Conservation (phyloP, 2,329 filamentous ascomycete genomes). For the Raffaelea ambrosiae region DNA sequence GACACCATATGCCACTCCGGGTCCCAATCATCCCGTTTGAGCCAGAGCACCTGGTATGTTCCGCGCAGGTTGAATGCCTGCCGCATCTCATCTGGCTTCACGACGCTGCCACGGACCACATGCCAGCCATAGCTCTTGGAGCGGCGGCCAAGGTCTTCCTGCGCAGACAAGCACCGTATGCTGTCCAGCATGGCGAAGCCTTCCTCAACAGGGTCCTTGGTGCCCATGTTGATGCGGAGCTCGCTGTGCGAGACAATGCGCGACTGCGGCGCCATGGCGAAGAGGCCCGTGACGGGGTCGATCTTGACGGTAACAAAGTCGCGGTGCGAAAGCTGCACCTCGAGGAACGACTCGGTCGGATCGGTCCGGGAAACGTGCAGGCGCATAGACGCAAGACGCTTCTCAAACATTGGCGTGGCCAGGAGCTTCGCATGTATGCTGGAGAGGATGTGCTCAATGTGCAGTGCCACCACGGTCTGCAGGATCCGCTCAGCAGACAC, state of each 20-base stretch:
- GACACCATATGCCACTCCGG: constrained; percentile 64
- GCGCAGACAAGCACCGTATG: constrained; percentile 52
- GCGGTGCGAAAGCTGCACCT: constrained; percentile 59
- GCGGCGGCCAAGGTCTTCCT: constrained; percentile 52
- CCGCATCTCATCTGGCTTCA: constrained; percentile 47
- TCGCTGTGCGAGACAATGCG: constrained; percentile 51
- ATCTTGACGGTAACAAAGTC: constrained; percentile 55
- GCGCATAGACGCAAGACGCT: constrained; percentile 48
- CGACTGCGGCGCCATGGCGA: constrained; percentile 60
- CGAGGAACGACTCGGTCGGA: constrained; percentile 58
- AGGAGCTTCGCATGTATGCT: constrained; percentile 54
- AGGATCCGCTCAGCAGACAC: constrained; percentile 70
- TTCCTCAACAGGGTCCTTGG: constrained; percentile 46
- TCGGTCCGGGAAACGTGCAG: constrained; percentile 51
- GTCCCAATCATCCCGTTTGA: constrained; percentile 64
- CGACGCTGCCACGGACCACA: constrained; percentile 32
- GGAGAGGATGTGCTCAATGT: constrained; percentile 64
- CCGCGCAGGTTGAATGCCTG: constrained; percentile 54
- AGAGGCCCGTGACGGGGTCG: constrained; percentile 70
- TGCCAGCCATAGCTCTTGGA: constrained; percentile 60
- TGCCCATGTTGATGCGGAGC: constrained; percentile 48
- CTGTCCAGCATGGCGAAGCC: constrained; percentile 49
- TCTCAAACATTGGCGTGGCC: constrained; percentile 51
- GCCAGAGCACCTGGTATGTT: constrained; percentile 56
- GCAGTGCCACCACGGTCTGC: constrained; percentile 63